Conservation (phyloP, 495 filamentous ascomycete genomes). For the Aspergillus steynii region DNA sequence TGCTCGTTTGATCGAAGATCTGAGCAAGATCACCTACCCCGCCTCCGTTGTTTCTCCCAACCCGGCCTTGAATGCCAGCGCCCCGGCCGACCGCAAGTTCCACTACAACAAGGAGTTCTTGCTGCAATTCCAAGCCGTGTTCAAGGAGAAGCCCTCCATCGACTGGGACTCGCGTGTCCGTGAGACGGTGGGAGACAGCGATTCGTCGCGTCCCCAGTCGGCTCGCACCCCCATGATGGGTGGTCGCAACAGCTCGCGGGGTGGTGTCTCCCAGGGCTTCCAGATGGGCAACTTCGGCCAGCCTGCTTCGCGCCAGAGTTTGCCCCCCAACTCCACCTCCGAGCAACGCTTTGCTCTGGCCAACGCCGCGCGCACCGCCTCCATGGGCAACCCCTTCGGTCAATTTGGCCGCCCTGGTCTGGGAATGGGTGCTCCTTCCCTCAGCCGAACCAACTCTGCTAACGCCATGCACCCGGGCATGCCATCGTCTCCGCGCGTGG, state of each 20-base stretch:
- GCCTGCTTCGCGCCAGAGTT: conserved; percentile 40
- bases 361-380: conserved; percentile 35
- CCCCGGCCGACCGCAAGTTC: conserved; percentile 76
- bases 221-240: conserved; percentile 64
- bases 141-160: conserved; percentile 89
- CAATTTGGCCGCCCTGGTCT: conserved; percentile 57
- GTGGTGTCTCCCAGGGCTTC: conserved; percentile 41
- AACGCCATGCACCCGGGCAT: conserved; percentile 44
- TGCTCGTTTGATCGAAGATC: conserved; percentile 76
- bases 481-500: conserved; percentile 55
- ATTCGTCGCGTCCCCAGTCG: conserved; percentile 69
- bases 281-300: conserved; percentile 74
- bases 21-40: conserved; percentile 72
- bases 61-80: conserved; percentile 77
- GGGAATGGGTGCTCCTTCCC: conserved; percentile 52
- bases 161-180: conserved; percentile 87
- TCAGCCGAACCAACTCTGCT: conserved; percentile 57
- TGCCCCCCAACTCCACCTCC: conserved; percentile 71
- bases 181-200: conserved; percentile 79
- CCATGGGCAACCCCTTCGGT: conserved; percentile 59
- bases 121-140: conserved; percentile 93
- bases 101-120: conserved; percentile 95
- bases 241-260: conserved; percentile 48
- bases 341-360: conserved; percentile 31
- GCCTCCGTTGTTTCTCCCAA: conserved; percentile 81